Evolutionary conservation across 352 stramenopile species (phyloP).

Genomic region (Peronospora farinosa): DNA sequence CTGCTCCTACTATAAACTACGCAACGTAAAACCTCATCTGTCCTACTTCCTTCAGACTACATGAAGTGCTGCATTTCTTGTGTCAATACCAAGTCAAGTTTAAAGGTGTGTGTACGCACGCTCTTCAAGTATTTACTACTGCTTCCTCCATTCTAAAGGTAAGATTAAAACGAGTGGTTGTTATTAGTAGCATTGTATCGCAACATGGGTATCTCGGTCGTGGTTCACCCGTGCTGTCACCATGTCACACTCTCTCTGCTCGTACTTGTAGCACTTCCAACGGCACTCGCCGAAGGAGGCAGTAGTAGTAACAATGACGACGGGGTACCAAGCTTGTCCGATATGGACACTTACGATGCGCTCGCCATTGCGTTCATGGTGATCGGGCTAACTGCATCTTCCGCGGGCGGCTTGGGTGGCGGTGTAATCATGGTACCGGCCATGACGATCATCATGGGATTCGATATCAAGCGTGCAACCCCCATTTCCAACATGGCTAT

Average conservation of each 20-base stretch:
- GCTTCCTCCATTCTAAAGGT: background rate
- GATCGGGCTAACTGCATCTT: constrained; percentile 38
- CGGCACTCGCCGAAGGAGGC: background rate
- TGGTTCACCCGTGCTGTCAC: background rate
- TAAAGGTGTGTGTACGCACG: no score
- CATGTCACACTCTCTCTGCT: constrained; percentile 5
- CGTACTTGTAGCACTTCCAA: constrained; percentile 10
- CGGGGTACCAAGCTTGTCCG: constrained; percentile 25
- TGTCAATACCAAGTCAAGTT: no score
- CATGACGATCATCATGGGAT: constrained; percentile 58
- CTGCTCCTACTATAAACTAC: no score
- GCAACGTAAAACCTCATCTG: no score
- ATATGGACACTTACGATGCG: constrained; percentile 37
- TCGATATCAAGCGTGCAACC: constrained; percentile 62
- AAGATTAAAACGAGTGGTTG: no score
- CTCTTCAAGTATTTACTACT: background rate
- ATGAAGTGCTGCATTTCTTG: no score
- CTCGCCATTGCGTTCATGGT: constrained; percentile 47
- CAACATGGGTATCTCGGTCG: constrained; percentile 4
- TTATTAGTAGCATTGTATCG: no score
- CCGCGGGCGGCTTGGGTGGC: constrained; percentile 44
- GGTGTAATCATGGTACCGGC: constrained; percentile 48
- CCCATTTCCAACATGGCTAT: constrained; percentile 58
- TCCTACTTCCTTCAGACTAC: no score
- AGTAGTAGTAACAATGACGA: constrained; percentile 18